phyloP scores from a whole-genome alignment of 305 asterid species.

The Solanum aculeatissimum region DNA sequence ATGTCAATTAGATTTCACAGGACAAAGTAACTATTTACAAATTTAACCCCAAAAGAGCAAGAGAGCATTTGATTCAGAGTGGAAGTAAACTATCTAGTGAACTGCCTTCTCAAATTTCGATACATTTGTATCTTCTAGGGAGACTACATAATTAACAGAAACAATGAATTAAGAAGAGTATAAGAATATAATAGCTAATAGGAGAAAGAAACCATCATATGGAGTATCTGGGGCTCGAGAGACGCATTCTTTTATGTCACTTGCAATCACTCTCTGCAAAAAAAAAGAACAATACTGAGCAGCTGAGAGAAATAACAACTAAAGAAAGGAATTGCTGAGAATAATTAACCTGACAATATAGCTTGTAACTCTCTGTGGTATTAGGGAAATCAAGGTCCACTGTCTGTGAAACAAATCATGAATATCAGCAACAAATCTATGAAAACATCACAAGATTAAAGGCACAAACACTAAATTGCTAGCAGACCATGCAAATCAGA shows the following conservation, averaged over 20 bases:
- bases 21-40: neutral
- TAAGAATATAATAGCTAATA: neutral
- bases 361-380: slow-evolving; percentile 89
- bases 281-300: slow-evolving; percentile 8
- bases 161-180: slow-evolving; percentile 1
- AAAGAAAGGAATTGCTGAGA: slow-evolving; percentile 6
- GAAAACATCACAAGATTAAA: neutral
- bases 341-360: slow-evolving; percentile 68
- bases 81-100: neutral
- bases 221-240: slow-evolving; percentile 98
- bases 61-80: neutral
- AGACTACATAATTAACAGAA: neutral
- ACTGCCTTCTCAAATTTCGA: neutral
- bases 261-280: slow-evolving; percentile 74
- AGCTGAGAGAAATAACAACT: neutral
- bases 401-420: slow-evolving; percentile 26
- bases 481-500: neutral
- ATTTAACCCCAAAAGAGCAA: neutral
- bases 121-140: neutral
- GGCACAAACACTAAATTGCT: neutral
- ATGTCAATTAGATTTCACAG: neutral
- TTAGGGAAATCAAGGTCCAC: slow-evolving; percentile 72
- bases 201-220: slow-evolving; percentile 76
- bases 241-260: slow-evolving; percentile 93
- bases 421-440: neutral